phyloP scores from a whole-genome alignment of 495 filamentous ascomycete species.

The Chaetomium fimeti region DNA sequence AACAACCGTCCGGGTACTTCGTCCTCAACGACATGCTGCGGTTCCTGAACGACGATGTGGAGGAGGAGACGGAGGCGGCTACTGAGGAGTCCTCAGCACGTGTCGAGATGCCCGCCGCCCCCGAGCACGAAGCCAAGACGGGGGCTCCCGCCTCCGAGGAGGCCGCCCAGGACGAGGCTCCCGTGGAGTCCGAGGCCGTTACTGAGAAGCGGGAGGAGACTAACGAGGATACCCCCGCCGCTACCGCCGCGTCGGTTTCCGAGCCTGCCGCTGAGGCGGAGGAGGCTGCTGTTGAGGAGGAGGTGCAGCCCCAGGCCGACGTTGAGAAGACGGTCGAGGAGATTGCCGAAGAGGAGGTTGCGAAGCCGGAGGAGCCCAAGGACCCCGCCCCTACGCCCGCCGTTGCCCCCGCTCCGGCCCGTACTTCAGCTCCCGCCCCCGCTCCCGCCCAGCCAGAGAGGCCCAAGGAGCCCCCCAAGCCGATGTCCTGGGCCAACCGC shows the following conservation, averaged over 20 bases:
- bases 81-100: conserved; percentile 41
- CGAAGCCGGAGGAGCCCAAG: conserved; percentile 58
- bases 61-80: conserved; percentile 53
- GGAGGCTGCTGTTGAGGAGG: conserved; percentile 50
- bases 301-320: conserved; percentile 37
- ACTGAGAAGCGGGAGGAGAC: conserved; percentile 54
- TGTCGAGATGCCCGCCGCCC: conserved; percentile 46
- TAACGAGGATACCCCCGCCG: conserved; percentile 38
- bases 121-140: conserved; percentile 41
- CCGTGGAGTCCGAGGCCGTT: conserved; percentile 48
- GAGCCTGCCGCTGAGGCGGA: conserved; percentile 49
- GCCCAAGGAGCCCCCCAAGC: conserved; percentile 50
- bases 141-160: conserved; percentile 32
- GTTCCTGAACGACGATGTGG: conserved; percentile 76
- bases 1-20: conserved; percentile 96
- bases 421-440: conserved; percentile 41
- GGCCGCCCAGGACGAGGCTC: conserved; percentile 48
- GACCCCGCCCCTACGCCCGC: conserved; percentile 60
- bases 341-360: conserved; percentile 46
- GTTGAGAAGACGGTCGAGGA: conserved; percentile 44
- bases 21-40: conserved; percentile 97
- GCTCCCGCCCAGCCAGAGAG: conserved; percentile 42
- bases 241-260: conserved; percentile 42
- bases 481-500: conserved; percentile 91
- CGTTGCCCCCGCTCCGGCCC: conserved; percentile 43